phyloP scores from a whole-genome alignment of 805 yeast species.

The Isabelozyma heimii region DNA sequence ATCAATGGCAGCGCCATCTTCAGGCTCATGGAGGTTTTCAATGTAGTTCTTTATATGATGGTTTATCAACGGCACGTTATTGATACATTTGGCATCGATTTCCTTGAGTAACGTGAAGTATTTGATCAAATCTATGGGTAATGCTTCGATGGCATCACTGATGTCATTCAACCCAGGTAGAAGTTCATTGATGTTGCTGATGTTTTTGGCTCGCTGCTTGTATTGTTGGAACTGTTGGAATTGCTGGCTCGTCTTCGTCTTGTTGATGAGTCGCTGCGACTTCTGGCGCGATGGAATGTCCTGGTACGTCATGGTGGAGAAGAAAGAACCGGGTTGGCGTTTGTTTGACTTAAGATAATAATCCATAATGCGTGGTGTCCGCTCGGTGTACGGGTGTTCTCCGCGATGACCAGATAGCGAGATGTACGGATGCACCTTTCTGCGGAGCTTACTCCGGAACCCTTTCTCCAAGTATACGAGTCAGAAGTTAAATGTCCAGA shows the following conservation, averaged over 20 bases:
- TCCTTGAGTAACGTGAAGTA: slow-evolving; percentile 88
- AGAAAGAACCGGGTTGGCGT: not conserved
- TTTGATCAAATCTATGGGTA: slow-evolving; percentile 78
- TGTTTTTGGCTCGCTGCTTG: slow-evolving; percentile 30
- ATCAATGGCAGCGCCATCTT: not conserved
- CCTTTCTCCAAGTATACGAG: too few relatives aligned
- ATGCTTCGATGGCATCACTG: slow-evolving; percentile 85
- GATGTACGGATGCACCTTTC: too few relatives aligned
- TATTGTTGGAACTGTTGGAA: slow-evolving; percentile 26
- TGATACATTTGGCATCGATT: slow-evolving; percentile 90
- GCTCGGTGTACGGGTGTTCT: not conserved
- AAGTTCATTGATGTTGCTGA: slow-evolving; percentile 34
- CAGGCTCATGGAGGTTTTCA: slow-evolving; percentile 13
- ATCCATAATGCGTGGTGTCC: not conserved
- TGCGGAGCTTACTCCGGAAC: too few relatives aligned
- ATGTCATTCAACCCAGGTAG: slow-evolving; percentile 88
- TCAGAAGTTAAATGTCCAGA: too few relatives aligned
- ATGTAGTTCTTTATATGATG: slow-evolving; percentile 49
- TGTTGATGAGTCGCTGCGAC: slow-evolving; percentile 18
- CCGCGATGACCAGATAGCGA: too few relatives aligned
- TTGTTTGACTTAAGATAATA: too few relatives aligned
- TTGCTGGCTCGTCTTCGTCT: slow-evolving; percentile 7
- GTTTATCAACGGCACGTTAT: slow-evolving; percentile 66
- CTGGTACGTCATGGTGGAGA: not conserved
- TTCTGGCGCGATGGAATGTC: slow-evolving; percentile 27